Conservation (phyloP, 2,329 filamentous ascomycete genomes). For the Talaromyces pinophilus region DNA sequence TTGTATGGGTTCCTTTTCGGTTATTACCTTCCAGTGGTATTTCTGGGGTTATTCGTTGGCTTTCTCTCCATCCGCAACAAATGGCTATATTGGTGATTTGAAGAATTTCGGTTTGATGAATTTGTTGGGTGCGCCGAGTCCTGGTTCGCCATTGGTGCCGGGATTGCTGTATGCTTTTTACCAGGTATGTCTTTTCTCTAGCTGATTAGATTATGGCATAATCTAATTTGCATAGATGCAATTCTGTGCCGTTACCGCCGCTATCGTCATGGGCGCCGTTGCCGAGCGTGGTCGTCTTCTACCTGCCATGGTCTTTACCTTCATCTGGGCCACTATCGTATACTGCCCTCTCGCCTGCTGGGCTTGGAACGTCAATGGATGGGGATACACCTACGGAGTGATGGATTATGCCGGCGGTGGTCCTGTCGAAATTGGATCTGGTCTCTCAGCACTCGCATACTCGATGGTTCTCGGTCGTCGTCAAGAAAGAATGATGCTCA, state of each 20-base stretch:
- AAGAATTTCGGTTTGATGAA: constrained; percentile 86
- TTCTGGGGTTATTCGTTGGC: constrained; percentile 98
- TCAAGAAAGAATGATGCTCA: constrained; percentile 99
- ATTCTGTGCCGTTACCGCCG: constrained; percentile 91
- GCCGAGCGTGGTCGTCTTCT: constrained; percentile 92
- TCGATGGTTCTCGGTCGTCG: constrained; percentile 93
- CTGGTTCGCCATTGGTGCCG: constrained; percentile 83
- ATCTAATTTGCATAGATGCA: constrained; percentile 67
- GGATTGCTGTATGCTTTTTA: constrained; percentile 94
- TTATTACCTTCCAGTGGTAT: constrained; percentile 98
- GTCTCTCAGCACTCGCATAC: constrained; percentile 90
- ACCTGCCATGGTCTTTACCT: constrained; percentile 91
- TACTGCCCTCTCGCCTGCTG: constrained; percentile 97
- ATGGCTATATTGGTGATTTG: constrained; percentile 89
- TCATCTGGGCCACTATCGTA: constrained; percentile 94
- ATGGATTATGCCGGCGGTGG: constrained; percentile 96
- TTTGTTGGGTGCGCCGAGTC: constrained; percentile 79
- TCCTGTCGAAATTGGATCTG: constrained; percentile 95
- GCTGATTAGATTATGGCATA: neutral
- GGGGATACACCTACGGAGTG: constrained; percentile 87
- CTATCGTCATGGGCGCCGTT: constrained; percentile 87
- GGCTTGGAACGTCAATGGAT: constrained; percentile 94
- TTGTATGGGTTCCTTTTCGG: constrained; percentile 87
- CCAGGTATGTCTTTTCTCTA: constrained; percentile 58
- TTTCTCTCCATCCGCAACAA: constrained; percentile 78